phyloP scores from a whole-genome alignment of 2,329 filamentous ascomycete species.

The Sarocladiaceae sp. region DNA sequence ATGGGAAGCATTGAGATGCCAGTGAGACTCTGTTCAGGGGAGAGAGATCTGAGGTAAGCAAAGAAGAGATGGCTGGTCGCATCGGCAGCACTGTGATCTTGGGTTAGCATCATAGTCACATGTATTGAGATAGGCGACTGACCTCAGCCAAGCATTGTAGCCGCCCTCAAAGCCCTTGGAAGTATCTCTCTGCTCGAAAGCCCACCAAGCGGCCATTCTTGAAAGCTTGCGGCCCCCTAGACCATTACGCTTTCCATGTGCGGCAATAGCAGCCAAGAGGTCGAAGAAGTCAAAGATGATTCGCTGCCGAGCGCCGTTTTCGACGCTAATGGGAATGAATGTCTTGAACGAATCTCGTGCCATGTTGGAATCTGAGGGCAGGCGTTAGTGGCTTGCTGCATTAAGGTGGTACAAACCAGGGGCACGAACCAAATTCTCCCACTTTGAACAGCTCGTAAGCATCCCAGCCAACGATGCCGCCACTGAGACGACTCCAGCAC shows the following conservation, averaged over 20 bases:
- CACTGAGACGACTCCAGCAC: slow-evolving; percentile 92
- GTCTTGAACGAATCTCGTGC: slow-evolving; percentile 92
- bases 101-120: slow-evolving; percentile 1
- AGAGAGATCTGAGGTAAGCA: slow-evolving; percentile 85
- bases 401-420: slow-evolving; percentile 16
- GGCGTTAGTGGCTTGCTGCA: slow-evolving; percentile 5
- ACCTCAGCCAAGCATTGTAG: slow-evolving; percentile 84
- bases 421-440: slow-evolving; percentile 72
- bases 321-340: slow-evolving; percentile 91
- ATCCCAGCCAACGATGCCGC: slow-evolving; percentile 94
- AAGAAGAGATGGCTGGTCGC: slow-evolving; percentile 97
- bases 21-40: slow-evolving; percentile 72
- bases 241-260: slow-evolving; percentile 89
- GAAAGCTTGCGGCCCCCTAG: slow-evolving; percentile 91
- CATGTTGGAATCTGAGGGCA: slow-evolving; percentile 72
- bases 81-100: slow-evolving; percentile 69
- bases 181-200: slow-evolving; percentile 84
- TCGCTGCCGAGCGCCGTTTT: slow-evolving; percentile 75
- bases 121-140: slow-evolving; percentile 23
- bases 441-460: slow-evolving; percentile 94
- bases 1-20: slow-evolving; percentile 84
- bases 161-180: slow-evolving; percentile 92
- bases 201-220: slow-evolving; percentile 96
- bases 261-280: slow-evolving; percentile 82
- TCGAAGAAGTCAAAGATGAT: slow-evolving; percentile 98